A percentile compares a stretch with the other conserved stretches of the same genome.
Conservation (phyloP, 2,329 filamentous ascomycete genomes). For the Apiospora rasikravindrae region DNA sequence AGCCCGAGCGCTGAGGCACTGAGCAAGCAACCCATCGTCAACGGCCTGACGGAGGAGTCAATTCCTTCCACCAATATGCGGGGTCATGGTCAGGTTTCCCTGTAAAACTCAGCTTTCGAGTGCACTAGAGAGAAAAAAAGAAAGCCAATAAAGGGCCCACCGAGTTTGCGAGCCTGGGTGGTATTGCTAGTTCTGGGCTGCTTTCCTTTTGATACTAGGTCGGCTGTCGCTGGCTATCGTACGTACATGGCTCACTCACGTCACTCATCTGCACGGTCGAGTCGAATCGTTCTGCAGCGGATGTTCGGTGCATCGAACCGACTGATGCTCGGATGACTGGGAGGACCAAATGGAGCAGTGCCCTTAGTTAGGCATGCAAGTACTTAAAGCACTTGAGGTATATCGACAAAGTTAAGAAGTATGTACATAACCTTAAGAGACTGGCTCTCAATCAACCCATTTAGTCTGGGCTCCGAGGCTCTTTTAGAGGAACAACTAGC, state of each 20-base stretch:
- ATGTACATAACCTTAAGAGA: no score
- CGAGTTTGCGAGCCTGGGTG: not conserved
- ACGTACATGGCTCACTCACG: not conserved
- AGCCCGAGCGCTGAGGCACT: not conserved
- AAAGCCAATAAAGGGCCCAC: constrained; percentile 1
- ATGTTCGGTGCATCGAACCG: not conserved
- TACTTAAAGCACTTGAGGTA: no score
- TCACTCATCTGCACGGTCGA: constrained; percentile 1
- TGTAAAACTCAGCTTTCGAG: constrained; percentile 3
- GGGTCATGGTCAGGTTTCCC: constrained; percentile 5
- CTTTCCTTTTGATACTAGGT: not conserved
- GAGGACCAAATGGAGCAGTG: not conserved
- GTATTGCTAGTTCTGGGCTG: not conserved
- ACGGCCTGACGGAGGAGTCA: constrained; percentile 1
- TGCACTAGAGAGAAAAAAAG: not conserved
- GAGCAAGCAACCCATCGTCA: not conserved
- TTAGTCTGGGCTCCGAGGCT: not conserved
- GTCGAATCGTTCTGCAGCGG: not conserved
- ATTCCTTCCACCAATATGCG: constrained; percentile 4
- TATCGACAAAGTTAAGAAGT: not conserved
- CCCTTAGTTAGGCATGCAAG: not conserved
- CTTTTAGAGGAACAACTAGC: constrained; percentile 1
- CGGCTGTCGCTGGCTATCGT: not conserved
- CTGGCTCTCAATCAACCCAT: not conserved
- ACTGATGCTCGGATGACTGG: not conserved